Evolutionary conservation across 768 basidiomycete species (phyloP), one percentile per base, ranked within the genome.

Genomic region (Serendipita sp.): DNA sequence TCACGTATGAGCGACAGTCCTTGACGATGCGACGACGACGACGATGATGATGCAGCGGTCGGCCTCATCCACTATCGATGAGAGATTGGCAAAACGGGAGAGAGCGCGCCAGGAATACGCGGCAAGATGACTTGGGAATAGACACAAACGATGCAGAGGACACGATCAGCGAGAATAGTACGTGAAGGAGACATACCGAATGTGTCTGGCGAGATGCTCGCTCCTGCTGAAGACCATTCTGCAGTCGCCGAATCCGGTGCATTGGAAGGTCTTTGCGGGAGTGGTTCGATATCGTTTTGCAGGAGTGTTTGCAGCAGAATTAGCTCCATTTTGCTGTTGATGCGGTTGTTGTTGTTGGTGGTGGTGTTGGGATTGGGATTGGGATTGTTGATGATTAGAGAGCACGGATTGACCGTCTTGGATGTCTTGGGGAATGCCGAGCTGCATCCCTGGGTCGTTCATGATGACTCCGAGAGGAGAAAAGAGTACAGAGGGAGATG

Each of bases 151-250:
- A 64, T 16, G 60, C 66, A 65, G 65, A 64, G 67, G 31, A 50
- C 33, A 23, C 8, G 29, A 60, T 40, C 44, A 46, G 18, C 29
- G 29, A 63, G 50, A 53, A 44, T 37, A 23, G 27, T 31, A 6
- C 37, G n/a, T 2, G 52, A 44, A 40, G 40, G 6, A 48, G 40
- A 48, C 83, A 73, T 71, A 93, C 93, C 95, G 80, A 73, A 96
- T 88, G 78, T 98, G 95, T 70, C 95, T 80, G 66, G 94, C 92
- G 3, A 98, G 79, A 76, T 98, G 95, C 75, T 98, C 95, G 73
- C 88, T 89, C 74, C 95, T 79, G 66, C 87, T 88, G 74, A 98
- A 98, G 66, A 94, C 91, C 92, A 96, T 97, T 65, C 87, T 81
- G 77, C 95, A 98, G 60, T 93, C 91, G 69, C 91, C 92, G 72